These are phyloP conservation scores for Leishmania tropica DNA, from an alignment of 208 protist genomes.

Conservation along the genomic window DNA sequence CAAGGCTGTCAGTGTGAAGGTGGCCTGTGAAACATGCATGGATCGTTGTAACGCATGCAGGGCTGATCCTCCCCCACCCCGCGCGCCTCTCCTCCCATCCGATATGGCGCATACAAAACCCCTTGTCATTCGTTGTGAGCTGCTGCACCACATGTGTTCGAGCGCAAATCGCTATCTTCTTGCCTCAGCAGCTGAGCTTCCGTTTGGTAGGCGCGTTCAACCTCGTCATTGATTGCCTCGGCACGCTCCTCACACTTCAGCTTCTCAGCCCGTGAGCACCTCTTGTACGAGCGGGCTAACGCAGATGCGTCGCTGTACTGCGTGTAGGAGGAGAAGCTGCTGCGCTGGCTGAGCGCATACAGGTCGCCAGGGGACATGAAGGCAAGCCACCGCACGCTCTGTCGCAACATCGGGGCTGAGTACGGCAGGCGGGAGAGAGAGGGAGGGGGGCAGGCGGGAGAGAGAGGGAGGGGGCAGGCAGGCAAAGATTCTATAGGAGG, in stretches of 20 bases:
- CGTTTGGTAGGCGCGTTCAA: neutral
- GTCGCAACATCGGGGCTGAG: neutral
- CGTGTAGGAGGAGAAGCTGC: slow-evolving; percentile 30
- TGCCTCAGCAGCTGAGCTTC: slow-evolving; percentile 19
- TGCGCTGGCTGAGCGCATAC: slow-evolving; percentile 41
- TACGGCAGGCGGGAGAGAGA: neutral
- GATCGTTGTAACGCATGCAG: too few relatives aligned
- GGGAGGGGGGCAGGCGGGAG: neutral
- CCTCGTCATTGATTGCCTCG: slow-evolving; percentile 31
- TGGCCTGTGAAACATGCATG: too few relatives aligned
- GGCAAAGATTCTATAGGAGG: neutral
- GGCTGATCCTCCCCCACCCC: neutral
- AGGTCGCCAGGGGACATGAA: slow-evolving; percentile 39
- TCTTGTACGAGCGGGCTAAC: slow-evolving; percentile 31
- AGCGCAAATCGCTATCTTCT: neutral
- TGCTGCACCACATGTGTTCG: neutral
- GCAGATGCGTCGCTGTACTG: slow-evolving; percentile 17
- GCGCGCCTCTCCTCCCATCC: neutral
- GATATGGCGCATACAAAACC: neutral
- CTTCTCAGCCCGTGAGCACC: slow-evolving; percentile 20
- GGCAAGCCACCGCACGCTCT: neutral
- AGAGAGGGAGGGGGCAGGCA: neutral
- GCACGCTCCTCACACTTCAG: slow-evolving; percentile 31
- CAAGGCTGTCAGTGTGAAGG: too few relatives aligned
- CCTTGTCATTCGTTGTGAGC: neutral